Evolutionary conservation across 495 filamentous ascomycete species (phyloP).

Genomic region (Aspergillus sclerotiicarbonarius): DNA sequence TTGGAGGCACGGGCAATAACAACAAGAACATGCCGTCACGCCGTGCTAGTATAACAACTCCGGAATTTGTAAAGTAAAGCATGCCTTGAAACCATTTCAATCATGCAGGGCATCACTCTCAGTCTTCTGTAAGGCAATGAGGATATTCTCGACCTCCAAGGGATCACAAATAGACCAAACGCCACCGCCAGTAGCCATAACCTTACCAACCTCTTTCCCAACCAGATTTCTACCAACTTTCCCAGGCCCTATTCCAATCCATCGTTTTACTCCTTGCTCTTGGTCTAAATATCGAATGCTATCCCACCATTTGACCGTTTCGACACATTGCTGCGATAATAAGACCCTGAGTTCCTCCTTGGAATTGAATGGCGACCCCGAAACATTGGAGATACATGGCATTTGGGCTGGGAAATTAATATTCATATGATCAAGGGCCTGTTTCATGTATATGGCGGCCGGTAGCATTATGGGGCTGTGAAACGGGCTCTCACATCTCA

Average conservation of each 20-base stretch:
- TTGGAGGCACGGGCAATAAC: too few relatives aligned
- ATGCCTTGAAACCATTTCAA: neutral
- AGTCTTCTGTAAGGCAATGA: slow-evolving; percentile 71
- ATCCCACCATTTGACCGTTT: slow-evolving; percentile 93
- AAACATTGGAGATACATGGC: slow-evolving; percentile 83
- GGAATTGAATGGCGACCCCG: slow-evolving; percentile 70
- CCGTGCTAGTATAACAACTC: neutral
- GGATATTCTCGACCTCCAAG: slow-evolving; percentile 72
- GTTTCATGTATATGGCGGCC: slow-evolving; percentile 68
- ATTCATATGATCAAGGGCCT: slow-evolving; percentile 55
- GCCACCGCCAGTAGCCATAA: slow-evolving; percentile 78
- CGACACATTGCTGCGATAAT: slow-evolving; percentile 73
- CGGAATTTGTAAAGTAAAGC: neutral
- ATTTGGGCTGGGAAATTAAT: slow-evolving; percentile 72
- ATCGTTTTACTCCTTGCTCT: slow-evolving; percentile 76
- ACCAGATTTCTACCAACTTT: slow-evolving; percentile 94
- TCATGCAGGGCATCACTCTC: slow-evolving; percentile 44
- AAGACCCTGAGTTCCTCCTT: slow-evolving; percentile 71
- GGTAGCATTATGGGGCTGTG: slow-evolving; percentile 92
- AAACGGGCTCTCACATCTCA: slow-evolving; percentile 90
- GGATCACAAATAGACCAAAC: slow-evolving; percentile 91
- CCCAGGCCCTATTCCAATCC: slow-evolving; percentile 92
- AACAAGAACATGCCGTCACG: too few relatives aligned
- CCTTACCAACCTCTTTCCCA: slow-evolving; percentile 89
- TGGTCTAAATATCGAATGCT: slow-evolving; percentile 87